Base-by-base conservation (phyloP, 2,329 filamentous ascomycete species). In the Neonectria magnoliae region DNA sequence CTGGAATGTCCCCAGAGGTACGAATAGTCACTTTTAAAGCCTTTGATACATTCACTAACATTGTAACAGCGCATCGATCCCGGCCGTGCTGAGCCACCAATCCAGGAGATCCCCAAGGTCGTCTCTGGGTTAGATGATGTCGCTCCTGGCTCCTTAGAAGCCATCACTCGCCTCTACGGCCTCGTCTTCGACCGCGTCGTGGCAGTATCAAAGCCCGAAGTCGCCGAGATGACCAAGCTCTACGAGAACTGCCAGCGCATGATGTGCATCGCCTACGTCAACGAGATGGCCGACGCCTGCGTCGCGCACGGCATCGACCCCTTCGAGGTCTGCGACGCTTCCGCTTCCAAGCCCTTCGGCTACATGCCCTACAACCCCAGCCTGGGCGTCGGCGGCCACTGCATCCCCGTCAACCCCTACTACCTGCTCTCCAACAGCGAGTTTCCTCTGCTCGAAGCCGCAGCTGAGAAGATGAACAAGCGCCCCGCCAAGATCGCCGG, bases 231-330 rank as follows among this genome's bases (percentile, higher is more conserved):
- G 82, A 84, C 80, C 61, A 87, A 87, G 70, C 75, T 87, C 7
- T 87, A 85, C 70, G 84, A 87, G 66, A 87, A 87, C 69, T 87
- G 85, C 71, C 83, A 87, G 69, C 78, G 85, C 3, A 86, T 85
- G 81, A 74, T 87, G 18, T 79, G 79, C 64, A 84, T 85, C 47
- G 84, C 84, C 1, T 87, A 83, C 65, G 83, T 80, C 59, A 86
- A 86, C 67, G 84, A 87, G 66, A 86, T 87, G 81, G 83, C 84
- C 2, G 83, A 86, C 60, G 84, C 84, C 2, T 86, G 83, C 62
- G 53, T 73, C 8, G 65, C 75, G 0, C 78, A 81, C 29, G 78
- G 72, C 20, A 84, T 87, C 45, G 79, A 86, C 59, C 79, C 82
- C 1, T 83, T 79, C 57, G 85, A 87, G 70, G 84, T 87, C 9